Percentiles rank a stretch among this genome's conserved stretches.
Conservation (phyloP, 352 stramenopile species). For the Globisporangium canariense region DNA sequence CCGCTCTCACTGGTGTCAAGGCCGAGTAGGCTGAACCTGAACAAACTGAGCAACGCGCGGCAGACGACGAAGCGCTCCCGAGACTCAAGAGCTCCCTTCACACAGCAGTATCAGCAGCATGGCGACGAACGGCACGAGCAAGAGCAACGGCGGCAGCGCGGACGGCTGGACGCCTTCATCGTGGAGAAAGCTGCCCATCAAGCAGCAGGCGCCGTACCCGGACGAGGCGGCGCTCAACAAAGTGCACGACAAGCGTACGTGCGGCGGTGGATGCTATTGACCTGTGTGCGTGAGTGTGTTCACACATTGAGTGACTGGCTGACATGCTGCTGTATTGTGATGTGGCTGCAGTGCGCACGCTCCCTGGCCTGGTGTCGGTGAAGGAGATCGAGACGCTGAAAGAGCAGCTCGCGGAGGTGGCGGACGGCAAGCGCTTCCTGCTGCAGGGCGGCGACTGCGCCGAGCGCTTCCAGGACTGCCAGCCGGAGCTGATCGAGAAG, state of each 20-base stretch:
- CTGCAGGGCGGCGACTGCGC: constrained; percentile 98
- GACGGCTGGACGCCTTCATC: constrained; percentile 62
- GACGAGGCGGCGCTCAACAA: constrained; percentile 66
- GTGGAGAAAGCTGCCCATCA: constrained; percentile 73
- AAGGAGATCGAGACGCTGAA: constrained; percentile 93
- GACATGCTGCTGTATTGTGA: constrained; percentile 26
- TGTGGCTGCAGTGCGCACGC: constrained; percentile 50
- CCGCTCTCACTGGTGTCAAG: background rate
- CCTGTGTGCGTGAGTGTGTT: background rate
- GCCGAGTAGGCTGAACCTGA: background rate
- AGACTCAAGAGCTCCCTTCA: background rate
- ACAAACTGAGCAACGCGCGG: constrained; percentile 6
- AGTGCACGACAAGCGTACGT: constrained; percentile 69
- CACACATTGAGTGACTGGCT: constrained; percentile 2
- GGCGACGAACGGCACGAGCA: constrained; percentile 5
- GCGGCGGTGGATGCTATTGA: background rate
- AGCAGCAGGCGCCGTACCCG: constrained; percentile 80
- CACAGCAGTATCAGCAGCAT: background rate
- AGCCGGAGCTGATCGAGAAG: constrained; percentile 84
- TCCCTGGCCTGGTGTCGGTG: constrained; percentile 94
- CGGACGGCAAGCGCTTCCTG: constrained; percentile 95
- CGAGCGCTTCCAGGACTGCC: constrained; percentile 94
- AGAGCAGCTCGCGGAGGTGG: constrained; percentile 91
- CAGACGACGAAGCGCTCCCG: background rate
- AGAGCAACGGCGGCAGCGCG: background rate